Conservation (phyloP, 805 yeast species). For the Candida ascalaphidarum region DNA sequence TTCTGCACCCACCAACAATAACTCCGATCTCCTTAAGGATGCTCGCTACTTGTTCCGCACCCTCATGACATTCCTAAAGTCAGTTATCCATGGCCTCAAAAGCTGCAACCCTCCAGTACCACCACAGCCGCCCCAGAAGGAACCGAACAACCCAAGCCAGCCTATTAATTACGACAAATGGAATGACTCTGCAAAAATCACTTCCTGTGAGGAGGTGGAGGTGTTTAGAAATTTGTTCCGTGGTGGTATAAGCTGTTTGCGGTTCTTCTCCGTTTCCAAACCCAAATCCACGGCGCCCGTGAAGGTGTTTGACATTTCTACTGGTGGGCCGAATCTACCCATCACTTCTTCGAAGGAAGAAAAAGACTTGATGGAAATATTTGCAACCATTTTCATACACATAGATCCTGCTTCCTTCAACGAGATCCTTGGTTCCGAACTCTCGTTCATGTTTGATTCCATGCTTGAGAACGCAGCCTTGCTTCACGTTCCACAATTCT, state of each 20-base stretch:
- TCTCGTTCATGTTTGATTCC: constrained; percentile 67
- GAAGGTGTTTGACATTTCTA: constrained; percentile 47
- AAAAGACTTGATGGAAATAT: constrained; percentile 89
- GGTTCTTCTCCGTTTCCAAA: constrained; percentile 57
- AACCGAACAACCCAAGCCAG: constrained; percentile 38
- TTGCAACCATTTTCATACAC: constrained; percentile 89
- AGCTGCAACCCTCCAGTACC: constrained; percentile 75
- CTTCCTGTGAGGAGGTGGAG: constrained; percentile 73
- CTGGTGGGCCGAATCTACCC: constrained; percentile 76
- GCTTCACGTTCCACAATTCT: constrained; percentile 87
- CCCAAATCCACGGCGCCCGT: constrained; percentile 29
- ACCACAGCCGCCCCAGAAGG: constrained; percentile 32
- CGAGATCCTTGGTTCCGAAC: constrained; percentile 78
- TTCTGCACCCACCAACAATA: constrained; percentile 38
- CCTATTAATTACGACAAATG: constrained; percentile 44
- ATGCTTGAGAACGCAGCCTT: constrained; percentile 79
- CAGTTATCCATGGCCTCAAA: constrained; percentile 82
- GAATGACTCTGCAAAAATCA: constrained; percentile 82
- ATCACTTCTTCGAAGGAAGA: constrained; percentile 87
- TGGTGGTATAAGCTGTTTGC: constrained; percentile 75
- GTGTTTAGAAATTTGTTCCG: constrained; percentile 71
- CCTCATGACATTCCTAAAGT: constrained; percentile 80
- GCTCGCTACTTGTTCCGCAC: constrained; percentile 84
- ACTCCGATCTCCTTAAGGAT: constrained; percentile 71
- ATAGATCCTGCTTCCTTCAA: constrained; percentile 94